Percentiles rank a stretch among this genome's conserved stretches.
Conservation (phyloP, 192 early-diverging fungal species). For the Backusella macrospora region DNA sequence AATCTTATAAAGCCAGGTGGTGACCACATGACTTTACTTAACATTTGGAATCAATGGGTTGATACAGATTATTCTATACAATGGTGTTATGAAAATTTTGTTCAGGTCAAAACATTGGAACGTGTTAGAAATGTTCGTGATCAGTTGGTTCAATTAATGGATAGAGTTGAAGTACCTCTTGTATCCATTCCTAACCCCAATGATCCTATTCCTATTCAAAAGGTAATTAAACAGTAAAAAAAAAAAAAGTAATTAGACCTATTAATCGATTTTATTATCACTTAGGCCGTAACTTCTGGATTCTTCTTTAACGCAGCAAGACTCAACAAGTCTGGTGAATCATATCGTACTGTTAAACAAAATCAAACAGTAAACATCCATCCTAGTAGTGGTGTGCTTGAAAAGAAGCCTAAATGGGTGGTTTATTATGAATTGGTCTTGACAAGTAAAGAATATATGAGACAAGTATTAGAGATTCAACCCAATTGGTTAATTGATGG, state of each 20-base stretch:
- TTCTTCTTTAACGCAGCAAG: slow-evolving; percentile 96
- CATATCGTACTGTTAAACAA: slow-evolving; percentile 89
- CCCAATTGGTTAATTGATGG: slow-evolving; percentile 83
- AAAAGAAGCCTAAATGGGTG: slow-evolving; percentile 84
- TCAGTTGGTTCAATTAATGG: slow-evolving; percentile 90
- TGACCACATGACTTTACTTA: slow-evolving; percentile 90
- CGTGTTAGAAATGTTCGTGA: slow-evolving; percentile 92
- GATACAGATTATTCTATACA: slow-evolving; percentile 88
- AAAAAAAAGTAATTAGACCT: background rate
- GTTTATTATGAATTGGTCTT: slow-evolving; percentile 93
- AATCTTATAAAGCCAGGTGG: slow-evolving; percentile 90
- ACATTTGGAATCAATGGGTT: slow-evolving; percentile 92
- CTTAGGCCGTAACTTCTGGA: slow-evolving; percentile 79
- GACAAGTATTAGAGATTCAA: slow-evolving; percentile 91
- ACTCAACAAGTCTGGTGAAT: slow-evolving; percentile 84
- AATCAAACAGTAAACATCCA: slow-evolving; percentile 91
- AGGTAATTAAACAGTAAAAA: slow-evolving; percentile 43
- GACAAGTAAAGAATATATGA: slow-evolving; percentile 95
- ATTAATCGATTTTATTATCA: background rate
- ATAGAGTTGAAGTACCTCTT: slow-evolving; percentile 86
- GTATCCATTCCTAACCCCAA: slow-evolving; percentile 81
- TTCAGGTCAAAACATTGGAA: slow-evolving; percentile 90
- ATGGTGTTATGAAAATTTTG: slow-evolving; percentile 98
- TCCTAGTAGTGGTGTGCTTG: slow-evolving; percentile 81
- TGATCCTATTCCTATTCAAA: slow-evolving; percentile 88